Evolutionary conservation across 495 filamentous ascomycete species (phyloP), one percentile per base, ranked within the genome.

Genomic region (Hypoxylon lienhwacheense): DNA sequence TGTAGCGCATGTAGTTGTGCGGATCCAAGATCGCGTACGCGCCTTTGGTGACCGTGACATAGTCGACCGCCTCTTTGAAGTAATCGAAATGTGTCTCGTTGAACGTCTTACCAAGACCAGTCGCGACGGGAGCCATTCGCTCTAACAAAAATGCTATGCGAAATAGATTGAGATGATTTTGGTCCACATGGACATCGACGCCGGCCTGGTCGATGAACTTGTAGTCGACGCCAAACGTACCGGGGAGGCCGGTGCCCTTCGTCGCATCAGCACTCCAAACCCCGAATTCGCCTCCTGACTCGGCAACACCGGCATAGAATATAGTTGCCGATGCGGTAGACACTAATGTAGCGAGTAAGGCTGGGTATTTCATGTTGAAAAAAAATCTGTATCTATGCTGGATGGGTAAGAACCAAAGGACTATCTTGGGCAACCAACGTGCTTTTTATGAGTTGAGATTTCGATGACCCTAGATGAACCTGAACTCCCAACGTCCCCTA

Each of bases 1-100:
- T 78, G 65, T 78, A 79, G 5, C 76, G 69, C 76, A 79, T 79
- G 66, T 80, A 79, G 55, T 78, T 80, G 67, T 81, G 78, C 14
- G 76, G 76, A 55, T 81, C 77, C n/a, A 79, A 57, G 57, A 79
- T 81, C 12, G 66, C 69, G 51, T 80, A 74, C 3, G 69, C 70
- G 4, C 75, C 74, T 51, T 77, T 78, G 11, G 70, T 78, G 29
- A 71, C 65, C 3, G 74, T 80, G 41, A 79, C 74, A 59, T 80
- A 78, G 60, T 81, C 73, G 5, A 81, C 69, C 0, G 78, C 69
- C 26, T 75, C 61, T 42, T 75, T 77, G 66, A 71, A 79, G 52
- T 71, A 64, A 10, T 63, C 64, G 50, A 72, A 81, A 60, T 80
- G 73, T 37, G 70, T 77, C 61, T 81, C 76, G 64, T 79, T 75